Evolutionary conservation across 257 asterid species (phyloP), one percentile per base, ranked within the genome.

Genomic region (Plantago major): DNA sequence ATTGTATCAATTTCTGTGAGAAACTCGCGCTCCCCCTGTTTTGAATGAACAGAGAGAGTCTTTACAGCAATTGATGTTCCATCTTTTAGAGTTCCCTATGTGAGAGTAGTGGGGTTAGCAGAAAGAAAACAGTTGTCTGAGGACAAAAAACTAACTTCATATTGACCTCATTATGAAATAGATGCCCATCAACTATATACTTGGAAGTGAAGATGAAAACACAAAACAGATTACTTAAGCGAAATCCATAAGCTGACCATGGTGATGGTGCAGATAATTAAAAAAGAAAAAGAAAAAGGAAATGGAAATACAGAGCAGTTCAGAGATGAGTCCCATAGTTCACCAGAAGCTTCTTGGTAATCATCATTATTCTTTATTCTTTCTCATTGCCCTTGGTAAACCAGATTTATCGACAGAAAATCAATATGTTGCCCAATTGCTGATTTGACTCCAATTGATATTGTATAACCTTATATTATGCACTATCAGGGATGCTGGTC

Each of bases 11-110:
- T 87, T 83, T 90, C 97, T 4, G 90, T 74, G 78, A 87, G 69
- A 80, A 90, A 90, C 80, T 90, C 97, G 13, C 74, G 89, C 64
- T 55, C 72, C 16, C 97, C 97, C 71, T 87, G 97, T 76, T 71
- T 87, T 55, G 97, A 90, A 76, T 72, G 88, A 14, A 83, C 79
- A 69, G 95, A 74, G 58, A 90, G 96, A 38, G 78, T 77, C 87
- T 90, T 90, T 55, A 90, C 81, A 37, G 97, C 97, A 60, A 90
- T 71, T 71, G 70, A 79, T 50, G 45, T 74, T 59, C 93, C 89
- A 67, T 76, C 72, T 71, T 55, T 79, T 9, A 90, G 86, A 42
- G 76, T 69, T 70, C 97, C 97, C 96, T 90, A 63, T 48, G 62
- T 80, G 74, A 79, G 66, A 66, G 53, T 68, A 57, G 61, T 30